These are phyloP conservation scores for Handroanthus guayacan DNA, from an alignment of 257 asterid species.

Conservation along the genomic window DNA sequence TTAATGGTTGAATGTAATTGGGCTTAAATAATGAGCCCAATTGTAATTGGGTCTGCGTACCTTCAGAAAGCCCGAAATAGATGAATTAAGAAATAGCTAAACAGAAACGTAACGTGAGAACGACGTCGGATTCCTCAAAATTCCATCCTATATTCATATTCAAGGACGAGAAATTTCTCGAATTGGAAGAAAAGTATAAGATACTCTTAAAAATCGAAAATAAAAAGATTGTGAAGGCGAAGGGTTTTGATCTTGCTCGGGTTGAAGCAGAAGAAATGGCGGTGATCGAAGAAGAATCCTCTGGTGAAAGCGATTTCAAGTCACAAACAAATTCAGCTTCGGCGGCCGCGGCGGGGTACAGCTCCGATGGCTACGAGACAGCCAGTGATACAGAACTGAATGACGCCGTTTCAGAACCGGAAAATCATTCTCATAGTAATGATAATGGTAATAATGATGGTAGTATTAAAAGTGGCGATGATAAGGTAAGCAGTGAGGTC, in stretches of 20 bases:
- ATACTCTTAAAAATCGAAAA: slow-evolving; percentile 17
- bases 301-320: slow-evolving; percentile 34
- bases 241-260: slow-evolving; percentile 23
- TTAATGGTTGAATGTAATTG: neutral
- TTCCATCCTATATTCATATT: neutral
- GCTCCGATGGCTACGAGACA: slow-evolving; percentile 90
- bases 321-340: slow-evolving; percentile 43
- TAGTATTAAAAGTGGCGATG: slow-evolving; percentile 30
- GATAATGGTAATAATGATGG: slow-evolving; percentile 24
- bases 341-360: slow-evolving; percentile 49
- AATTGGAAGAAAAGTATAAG: slow-evolving; percentile 32
- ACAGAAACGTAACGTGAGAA: neutral
- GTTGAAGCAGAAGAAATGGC: slow-evolving; percentile 52
- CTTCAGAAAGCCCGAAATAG: too few species aligned
- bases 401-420: slow-evolving; percentile 44
- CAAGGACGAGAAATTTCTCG: slow-evolving; percentile 38
- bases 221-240: neutral
- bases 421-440: slow-evolving; percentile 29
- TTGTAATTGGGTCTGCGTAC: neutral
- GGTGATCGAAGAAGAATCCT: slow-evolving; percentile 56
- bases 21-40: neutral
- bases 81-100: neutral
- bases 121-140: slow-evolving; percentile 25
- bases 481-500: slow-evolving; percentile 33
- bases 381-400: slow-evolving; percentile 91